These are phyloP conservation scores for Suaeda aralocaspica DNA, from an alignment of 148 eudicot genomes.

Conservation along the genomic window DNA sequence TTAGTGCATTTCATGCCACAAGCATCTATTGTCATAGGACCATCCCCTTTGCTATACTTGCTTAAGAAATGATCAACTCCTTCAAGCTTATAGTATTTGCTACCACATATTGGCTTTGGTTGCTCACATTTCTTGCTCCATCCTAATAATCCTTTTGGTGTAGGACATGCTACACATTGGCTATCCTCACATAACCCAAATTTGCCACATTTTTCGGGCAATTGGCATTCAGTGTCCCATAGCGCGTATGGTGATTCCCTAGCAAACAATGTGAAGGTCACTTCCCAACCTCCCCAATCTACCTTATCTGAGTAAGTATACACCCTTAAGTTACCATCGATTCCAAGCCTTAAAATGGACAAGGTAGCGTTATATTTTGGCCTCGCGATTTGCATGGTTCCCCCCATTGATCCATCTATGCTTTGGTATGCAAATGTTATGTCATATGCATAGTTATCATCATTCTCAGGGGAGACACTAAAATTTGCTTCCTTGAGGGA, in stretches of 20 bases:
- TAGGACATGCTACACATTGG: conserved; percentile 66
- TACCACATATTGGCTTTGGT: conserved; percentile 24
- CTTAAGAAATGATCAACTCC: conserved; percentile 50
- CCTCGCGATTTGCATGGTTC: conserved; percentile 17
- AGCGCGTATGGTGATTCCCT: conserved; percentile 17
- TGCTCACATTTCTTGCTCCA: conserved; percentile 52
- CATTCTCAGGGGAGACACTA: conserved; percentile 21
- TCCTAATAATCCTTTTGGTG: conserved; percentile 43
- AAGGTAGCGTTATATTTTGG: conserved; percentile 43
- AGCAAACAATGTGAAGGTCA: conserved; percentile 38
- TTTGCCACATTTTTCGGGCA: conserved; percentile 45
- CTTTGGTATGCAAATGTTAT: conserved; percentile 21
- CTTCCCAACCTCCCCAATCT: conserved; percentile 43
- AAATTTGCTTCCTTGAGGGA: conserved; percentile 22
- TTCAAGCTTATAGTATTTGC: conserved; percentile 44
- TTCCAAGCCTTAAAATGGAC: conserved; percentile 43
- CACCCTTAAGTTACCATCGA: conserved; percentile 42
- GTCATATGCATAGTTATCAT: conserved; percentile 24
- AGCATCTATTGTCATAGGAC: conserved; percentile 31
- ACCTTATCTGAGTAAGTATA: conserved; percentile 34
- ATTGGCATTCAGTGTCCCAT: conserved; percentile 38
- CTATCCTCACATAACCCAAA: conserved; percentile 57
- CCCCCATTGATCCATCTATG: conserved; percentile 16
- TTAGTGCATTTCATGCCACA: conserved; percentile 43
- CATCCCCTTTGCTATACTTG: conserved; percentile 47